These are phyloP conservation scores for Rhodomyrtus psidioides DNA, from an alignment of 441 rosid species.

Conservation along the genomic window DNA sequence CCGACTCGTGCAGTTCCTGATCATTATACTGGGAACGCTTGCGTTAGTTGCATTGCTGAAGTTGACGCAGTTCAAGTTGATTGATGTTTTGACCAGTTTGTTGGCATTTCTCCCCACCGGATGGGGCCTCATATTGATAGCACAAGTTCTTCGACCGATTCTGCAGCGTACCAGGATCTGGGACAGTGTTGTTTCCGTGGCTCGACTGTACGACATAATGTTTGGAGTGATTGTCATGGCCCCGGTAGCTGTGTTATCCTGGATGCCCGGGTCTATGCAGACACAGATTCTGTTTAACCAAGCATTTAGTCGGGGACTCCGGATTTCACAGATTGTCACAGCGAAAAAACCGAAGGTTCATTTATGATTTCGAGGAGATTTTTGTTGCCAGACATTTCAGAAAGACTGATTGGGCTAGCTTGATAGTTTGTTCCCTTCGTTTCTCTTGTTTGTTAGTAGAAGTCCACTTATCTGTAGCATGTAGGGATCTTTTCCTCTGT, in stretches of 20 bases:
- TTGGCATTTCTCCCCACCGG: conserved; percentile 91
- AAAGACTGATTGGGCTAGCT: background rate
- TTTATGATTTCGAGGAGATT: conserved; percentile 11
- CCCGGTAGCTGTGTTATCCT: conserved; percentile 77
- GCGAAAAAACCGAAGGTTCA: conserved; percentile 58
- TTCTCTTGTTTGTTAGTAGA: background rate
- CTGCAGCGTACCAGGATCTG: conserved; percentile 37
- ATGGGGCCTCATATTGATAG: conserved; percentile 69
- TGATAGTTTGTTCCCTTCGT: background rate
- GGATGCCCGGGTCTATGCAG: conserved; percentile 97
- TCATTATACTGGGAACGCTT: conserved; percentile 38
- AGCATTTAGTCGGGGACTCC: conserved; percentile 85
- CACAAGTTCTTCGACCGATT: conserved; percentile 62
- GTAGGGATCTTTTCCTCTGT: background rate
- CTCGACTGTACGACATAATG: conserved; percentile 67
- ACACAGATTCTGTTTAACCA: conserved; percentile 86
- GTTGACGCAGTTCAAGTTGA: conserved; percentile 48
- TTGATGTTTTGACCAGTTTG: conserved; percentile 71
- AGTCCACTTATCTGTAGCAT: background rate
- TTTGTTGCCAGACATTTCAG: background rate
- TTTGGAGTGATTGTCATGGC: conserved; percentile 72
- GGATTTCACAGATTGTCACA: conserved; percentile 77
- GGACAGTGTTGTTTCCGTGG: conserved; percentile 61
- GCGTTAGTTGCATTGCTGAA: conserved; percentile 51
- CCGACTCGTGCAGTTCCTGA: conserved; percentile 73